Evolutionary conservation across 345 rosid genomes (phyloP).

Genomic region (Syzygium grande): DNA sequence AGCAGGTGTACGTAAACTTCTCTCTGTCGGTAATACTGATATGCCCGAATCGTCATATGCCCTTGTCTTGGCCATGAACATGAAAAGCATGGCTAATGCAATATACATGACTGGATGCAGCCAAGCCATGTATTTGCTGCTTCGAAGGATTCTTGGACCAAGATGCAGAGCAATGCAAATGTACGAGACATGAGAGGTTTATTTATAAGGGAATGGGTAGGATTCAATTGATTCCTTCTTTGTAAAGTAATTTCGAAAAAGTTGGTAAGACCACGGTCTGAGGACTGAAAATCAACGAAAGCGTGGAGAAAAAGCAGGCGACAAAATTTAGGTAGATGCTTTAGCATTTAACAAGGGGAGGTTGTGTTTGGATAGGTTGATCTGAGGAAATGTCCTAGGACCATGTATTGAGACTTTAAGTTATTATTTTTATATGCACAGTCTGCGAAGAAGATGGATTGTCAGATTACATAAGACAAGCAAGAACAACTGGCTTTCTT

Average conservation of each 20-base stretch:
- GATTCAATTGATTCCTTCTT: not conserved
- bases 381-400: not conserved
- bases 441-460: not conserved
- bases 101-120: not conserved
- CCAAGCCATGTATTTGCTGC: constrained; percentile 1
- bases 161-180: not conserved
- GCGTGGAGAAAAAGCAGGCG: not conserved
- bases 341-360: not conserved
- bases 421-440: not conserved
- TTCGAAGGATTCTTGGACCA: not conserved
- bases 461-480: not conserved
- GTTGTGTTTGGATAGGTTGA: not conserved
- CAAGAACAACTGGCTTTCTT: not conserved
- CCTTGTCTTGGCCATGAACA: not conserved
- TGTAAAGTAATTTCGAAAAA: not conserved
- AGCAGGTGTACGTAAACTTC: not conserved
- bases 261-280: not conserved
- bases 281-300: not conserved
- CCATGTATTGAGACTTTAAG: not conserved
- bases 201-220: not conserved
- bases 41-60: not conserved
- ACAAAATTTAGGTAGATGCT: not conserved
- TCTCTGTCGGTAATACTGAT: not conserved
- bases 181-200: not conserved
- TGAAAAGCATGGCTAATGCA: not conserved